Evolutionary conservation across 192 early-diverging fungal genomes (phyloP).

Genomic region (Coemansia sp.): DNA sequence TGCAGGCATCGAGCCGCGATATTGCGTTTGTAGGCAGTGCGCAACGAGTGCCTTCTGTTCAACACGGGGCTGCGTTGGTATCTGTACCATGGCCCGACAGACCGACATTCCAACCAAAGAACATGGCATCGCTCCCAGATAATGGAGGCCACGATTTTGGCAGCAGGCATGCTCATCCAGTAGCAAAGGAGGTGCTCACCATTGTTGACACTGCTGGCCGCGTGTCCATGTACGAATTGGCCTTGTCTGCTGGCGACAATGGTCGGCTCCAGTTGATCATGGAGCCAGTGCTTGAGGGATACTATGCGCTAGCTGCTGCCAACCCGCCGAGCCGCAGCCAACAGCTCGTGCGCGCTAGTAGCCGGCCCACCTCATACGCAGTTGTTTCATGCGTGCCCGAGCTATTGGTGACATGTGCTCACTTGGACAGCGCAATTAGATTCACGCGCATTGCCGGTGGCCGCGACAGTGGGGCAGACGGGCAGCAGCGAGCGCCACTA

Average conservation of each 20-base stretch:
- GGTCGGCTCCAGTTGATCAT: conserved; percentile 32
- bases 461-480: conserved; percentile 8
- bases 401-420: conserved; percentile 30
- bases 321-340: conserved; percentile 37
- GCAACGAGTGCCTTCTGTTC: too few species aligned
- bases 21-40: too few species aligned
- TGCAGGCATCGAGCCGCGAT: too few species aligned
- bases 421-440: conserved; percentile 26
- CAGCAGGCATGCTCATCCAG: background rate
- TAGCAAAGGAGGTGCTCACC: background rate
- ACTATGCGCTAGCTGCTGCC: conserved; percentile 26
- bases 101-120: background rate
- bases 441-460: conserved; percentile 18
- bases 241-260: conserved; percentile 20
- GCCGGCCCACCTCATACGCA: conserved; percentile 27
- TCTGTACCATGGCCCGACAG: conserved; percentile 17
- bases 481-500: conserved; percentile 1
- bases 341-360: conserved; percentile 10
- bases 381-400: conserved; percentile 18
- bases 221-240: conserved; percentile 20
- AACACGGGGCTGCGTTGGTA: background rate
- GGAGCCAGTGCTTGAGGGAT: conserved; percentile 28
- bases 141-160: background rate
- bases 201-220: conserved; percentile 32
- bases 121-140: background rate